phyloP scores from a whole-genome alignment of 2,329 filamentous ascomycete genomes.

The Penicillium sp. region DNA sequence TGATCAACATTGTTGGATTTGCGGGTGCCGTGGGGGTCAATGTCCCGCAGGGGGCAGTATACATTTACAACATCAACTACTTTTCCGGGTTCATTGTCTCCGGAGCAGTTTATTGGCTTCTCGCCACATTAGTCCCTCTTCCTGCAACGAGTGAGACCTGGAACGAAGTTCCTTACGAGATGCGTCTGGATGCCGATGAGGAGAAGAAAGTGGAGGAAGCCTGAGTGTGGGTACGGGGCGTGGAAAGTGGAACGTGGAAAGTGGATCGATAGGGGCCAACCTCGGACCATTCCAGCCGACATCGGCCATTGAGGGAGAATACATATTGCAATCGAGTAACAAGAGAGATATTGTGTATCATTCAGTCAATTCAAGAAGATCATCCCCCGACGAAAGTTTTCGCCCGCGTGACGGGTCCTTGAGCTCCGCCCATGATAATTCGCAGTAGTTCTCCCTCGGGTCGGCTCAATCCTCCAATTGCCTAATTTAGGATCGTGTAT shows the following conservation, averaged over 20 bases:
- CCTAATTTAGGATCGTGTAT: neutral
- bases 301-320: neutral
- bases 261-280: neutral
- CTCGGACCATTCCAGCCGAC: neutral
- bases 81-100: conserved; percentile 78
- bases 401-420: neutral
- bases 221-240: neutral
- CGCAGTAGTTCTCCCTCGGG: neutral
- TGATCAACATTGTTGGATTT: conserved; percentile 87
- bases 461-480: neutral
- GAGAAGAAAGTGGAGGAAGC: conserved; percentile 20
- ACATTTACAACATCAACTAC: conserved; percentile 85
- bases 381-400: neutral
- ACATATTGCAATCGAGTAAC: conserved; percentile 3
- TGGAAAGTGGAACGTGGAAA: neutral
- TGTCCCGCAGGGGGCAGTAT: conserved; percentile 73
- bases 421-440: neutral
- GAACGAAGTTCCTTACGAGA: conserved; percentile 63
- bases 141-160: conserved; percentile 71
- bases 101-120: conserved; percentile 61
- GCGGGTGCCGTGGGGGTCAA: conserved; percentile 69
- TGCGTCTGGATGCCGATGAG: conserved; percentile 13
- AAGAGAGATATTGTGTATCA: neutral
- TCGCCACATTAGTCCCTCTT: conserved; percentile 68
- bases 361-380: neutral